These are phyloP conservation scores for Vitis hybrid DNA, from an alignment of 177 flowering plant genomes.

Conservation along the genomic window DNA sequence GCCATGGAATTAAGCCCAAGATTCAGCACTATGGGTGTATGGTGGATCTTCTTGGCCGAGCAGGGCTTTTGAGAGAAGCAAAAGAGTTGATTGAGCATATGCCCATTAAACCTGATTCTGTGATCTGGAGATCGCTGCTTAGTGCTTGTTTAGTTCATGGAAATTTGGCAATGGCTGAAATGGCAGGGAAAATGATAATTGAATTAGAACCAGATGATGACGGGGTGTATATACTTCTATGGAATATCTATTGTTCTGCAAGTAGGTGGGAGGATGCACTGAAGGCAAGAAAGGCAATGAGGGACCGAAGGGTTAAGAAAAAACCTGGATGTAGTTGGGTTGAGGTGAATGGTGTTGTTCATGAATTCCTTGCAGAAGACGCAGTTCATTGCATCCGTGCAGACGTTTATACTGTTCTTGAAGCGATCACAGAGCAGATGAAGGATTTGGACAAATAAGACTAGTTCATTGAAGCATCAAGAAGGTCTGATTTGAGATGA, in stretches of 20 bases:
- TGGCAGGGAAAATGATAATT: slow-evolving; percentile 27
- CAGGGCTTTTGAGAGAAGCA: too few relatives aligned
- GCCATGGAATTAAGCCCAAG: too few relatives aligned
- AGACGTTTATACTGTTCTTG: slow-evolving; percentile 23
- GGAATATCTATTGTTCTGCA: slow-evolving; percentile 29
- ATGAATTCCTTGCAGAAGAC: slow-evolving; percentile 42
- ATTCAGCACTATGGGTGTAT: too few relatives aligned
- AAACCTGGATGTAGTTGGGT: slow-evolving; percentile 54
- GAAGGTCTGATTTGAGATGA: too few relatives aligned
- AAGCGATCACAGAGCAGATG: slow-evolving; percentile 22
- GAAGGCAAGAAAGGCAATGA: slow-evolving; percentile 40
- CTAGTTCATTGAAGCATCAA: too few relatives aligned
- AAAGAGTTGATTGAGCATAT: too few relatives aligned
- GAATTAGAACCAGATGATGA: slow-evolving; percentile 42
- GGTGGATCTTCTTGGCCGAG: too few relatives aligned
- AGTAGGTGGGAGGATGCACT: slow-evolving; percentile 37
- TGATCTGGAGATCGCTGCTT: slow-evolving; percentile 42
- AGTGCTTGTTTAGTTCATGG: slow-evolving; percentile 33
- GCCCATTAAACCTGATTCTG: not conserved
- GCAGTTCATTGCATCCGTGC: slow-evolving; percentile 10
- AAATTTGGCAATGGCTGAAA: slow-evolving; percentile 28
- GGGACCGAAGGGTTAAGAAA: slow-evolving; percentile 34
- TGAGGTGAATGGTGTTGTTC: slow-evolving; percentile 41
- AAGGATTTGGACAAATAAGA: not conserved
- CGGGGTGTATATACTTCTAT: slow-evolving; percentile 39